These are phyloP conservation scores for Boechera retrofracta DNA, from an alignment of 345 rosid species.

Conservation along the genomic window DNA sequence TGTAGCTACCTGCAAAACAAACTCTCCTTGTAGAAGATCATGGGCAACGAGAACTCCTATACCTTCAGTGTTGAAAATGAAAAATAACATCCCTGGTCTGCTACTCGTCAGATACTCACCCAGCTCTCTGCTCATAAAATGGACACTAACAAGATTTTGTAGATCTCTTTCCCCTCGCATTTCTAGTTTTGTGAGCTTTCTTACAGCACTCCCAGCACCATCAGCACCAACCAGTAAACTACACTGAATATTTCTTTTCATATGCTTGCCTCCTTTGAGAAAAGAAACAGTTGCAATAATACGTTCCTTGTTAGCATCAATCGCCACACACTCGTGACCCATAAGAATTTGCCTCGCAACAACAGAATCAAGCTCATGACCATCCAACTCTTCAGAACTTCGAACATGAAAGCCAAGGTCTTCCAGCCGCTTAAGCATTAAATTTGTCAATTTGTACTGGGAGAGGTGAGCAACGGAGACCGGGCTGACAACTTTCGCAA, in stretches of 20 bases:
- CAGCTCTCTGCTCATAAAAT: slow-evolving; percentile 82
- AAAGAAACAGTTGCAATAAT: slow-evolving; percentile 65
- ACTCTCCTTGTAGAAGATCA: slow-evolving; percentile 90
- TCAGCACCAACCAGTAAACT: slow-evolving; percentile 79
- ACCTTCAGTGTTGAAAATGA: slow-evolving; percentile 84
- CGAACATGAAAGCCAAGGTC: slow-evolving; percentile 55
- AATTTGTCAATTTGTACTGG: slow-evolving; percentile 71
- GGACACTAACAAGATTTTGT: slow-evolving; percentile 90
- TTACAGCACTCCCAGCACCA: slow-evolving; percentile 84
- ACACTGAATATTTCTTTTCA: slow-evolving; percentile 61
- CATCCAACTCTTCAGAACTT: slow-evolving; percentile 43
- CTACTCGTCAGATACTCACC: slow-evolving; percentile 66
- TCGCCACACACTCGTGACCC: slow-evolving; percentile 85
- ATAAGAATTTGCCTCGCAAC: slow-evolving; percentile 61
- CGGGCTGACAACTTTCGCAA: slow-evolving; percentile 83
- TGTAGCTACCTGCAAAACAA: slow-evolving; percentile 74
- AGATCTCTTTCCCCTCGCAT: slow-evolving; percentile 79
- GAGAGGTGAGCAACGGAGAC: slow-evolving; percentile 92
- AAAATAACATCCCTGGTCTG: slow-evolving; percentile 93
- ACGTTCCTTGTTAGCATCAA: slow-evolving; percentile 52
- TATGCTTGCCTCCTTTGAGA: slow-evolving; percentile 55
- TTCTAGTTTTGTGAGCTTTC: slow-evolving; percentile 68
- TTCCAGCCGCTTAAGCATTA: slow-evolving; percentile 72
- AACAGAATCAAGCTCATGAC: slow-evolving; percentile 41
- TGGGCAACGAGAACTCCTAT: slow-evolving; percentile 97